These are phyloP conservation scores for Trichosporon coremiiforme DNA, from an alignment of 1,284 basidiomycete genomes.

Conservation along the genomic window DNA sequence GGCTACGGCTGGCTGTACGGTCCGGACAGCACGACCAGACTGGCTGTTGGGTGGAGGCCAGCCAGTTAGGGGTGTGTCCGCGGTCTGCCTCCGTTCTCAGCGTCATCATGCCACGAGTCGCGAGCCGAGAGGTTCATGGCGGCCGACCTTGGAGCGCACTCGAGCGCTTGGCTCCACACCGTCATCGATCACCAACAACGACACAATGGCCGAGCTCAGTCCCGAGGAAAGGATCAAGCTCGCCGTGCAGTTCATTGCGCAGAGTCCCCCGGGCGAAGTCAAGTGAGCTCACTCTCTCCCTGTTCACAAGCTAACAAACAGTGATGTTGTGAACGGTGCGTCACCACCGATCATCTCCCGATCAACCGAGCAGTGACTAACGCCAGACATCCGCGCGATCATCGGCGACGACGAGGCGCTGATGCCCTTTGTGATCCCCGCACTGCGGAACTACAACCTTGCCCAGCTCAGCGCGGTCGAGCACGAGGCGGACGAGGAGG, in stretches of 20 bases:
- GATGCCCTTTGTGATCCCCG: constrained; percentile 72
- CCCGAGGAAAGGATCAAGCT: constrained; percentile 49
- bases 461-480: constrained; percentile 82
- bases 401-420: constrained; percentile 79
- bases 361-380: constrained; percentile 20
- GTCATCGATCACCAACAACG: constrained; percentile 11
- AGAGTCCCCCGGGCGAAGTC: constrained; percentile 91
- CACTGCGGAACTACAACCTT: constrained; percentile 78
- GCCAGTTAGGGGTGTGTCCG: neutral
- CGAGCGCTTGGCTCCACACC: neutral
- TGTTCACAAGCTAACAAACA: constrained; percentile 34
- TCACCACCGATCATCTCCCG: too few species aligned
- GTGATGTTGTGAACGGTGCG: constrained; percentile 81
- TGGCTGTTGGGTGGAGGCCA: neutral
- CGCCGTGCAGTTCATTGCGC: constrained; percentile 76
- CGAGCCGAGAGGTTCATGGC: neutral
- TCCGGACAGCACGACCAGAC: neutral
- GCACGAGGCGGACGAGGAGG: constrained; percentile 38
- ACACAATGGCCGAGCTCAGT: constrained; percentile 43
- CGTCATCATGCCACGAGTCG: constrained; percentile 10
- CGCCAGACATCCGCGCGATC: constrained; percentile 78
- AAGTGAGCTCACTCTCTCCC: constrained; percentile 59
- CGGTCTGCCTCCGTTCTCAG: constrained; percentile 7
- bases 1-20: neutral
- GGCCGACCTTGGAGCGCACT: neutral